Base-by-base conservation (phyloP, 2,329 filamentous ascomycete species). In the Fusarium fujikuroi region DNA sequence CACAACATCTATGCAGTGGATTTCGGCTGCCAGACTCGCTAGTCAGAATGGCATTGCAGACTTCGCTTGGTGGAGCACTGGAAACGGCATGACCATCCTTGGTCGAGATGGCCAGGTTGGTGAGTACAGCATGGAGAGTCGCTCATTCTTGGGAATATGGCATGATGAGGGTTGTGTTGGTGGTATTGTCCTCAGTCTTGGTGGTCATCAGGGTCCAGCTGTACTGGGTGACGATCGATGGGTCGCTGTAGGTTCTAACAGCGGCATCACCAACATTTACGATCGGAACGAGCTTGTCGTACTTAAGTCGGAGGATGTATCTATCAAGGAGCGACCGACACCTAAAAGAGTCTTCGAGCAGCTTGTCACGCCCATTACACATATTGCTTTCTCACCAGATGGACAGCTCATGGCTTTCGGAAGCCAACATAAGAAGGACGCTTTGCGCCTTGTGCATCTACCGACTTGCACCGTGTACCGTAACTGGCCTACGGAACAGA, bases 401-500 rank as follows among this genome's bases (percentile, higher is more conserved):
- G 95, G 95, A 3, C 96, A 99, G 83, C 84, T 98, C 57, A 84
- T 99, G 75, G 94, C 91, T 1, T 95, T 98, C 85, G 93, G 91
- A 44, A 97, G 93, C 82, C 89, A 89, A 70, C 93, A 93, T 88
- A 97, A 97, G 87, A 92, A 92, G 80, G 95, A 98, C 83, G 94
- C 95, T 1, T 84, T 99, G 81, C 88, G 93, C 78, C 84, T 99
- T 74, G 94, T 95, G 37, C 96, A 99, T 82, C 84, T 99, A 75
- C 95, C 95, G 1, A 95, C 90, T 75, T 97, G 95, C 81, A 97
- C 95, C 3, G 94, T 98, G 25, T 99, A 96, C 87, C 91, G 92
- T 78, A 99, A 99, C 83, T 99, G 96, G 96, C 96, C 96, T 30
- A 99, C 95, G 60, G 90, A 91, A 72, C 92, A 93, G 80, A 99